Evolutionary conservation across 805 yeast genomes (phyloP).

Genomic region (Candida caryicola): DNA sequence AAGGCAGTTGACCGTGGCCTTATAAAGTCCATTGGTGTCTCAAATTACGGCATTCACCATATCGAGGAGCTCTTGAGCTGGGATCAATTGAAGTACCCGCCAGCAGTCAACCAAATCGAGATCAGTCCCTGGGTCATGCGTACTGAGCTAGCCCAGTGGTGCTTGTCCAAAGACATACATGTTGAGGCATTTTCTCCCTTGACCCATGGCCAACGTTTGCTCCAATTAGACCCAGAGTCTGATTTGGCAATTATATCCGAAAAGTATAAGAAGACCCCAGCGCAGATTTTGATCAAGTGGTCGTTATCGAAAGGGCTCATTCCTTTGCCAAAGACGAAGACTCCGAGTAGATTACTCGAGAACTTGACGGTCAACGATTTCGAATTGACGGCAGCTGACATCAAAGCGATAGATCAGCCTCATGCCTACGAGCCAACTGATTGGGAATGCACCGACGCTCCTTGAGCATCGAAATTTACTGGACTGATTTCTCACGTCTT

Average conservation of each 20-base stretch:
- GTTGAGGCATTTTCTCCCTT: conserved; percentile 41
- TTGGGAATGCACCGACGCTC: conserved; percentile 65
- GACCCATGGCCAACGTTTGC: conserved; percentile 32
- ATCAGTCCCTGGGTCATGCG: conserved; percentile 49
- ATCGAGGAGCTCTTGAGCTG: conserved; percentile 50
- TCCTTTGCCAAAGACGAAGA: conserved; percentile 34
- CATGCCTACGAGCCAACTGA: conserved; percentile 68
- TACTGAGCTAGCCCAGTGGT: conserved; percentile 32
- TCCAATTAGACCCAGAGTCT: conserved; percentile 21
- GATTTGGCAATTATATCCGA: conserved; percentile 27
- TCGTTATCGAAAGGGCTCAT: conserved; percentile 45
- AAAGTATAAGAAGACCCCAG: conserved; percentile 40
- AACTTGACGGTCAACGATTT: conserved; percentile 26
- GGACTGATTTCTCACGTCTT: too few species aligned
- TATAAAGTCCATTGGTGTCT: conserved; percentile 58
- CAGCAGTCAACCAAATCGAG: conserved; percentile 51
- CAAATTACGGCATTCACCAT: conserved; percentile 59
- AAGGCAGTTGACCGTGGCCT: conserved; percentile 51
- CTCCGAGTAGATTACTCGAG: conserved; percentile 19
- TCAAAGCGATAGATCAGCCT: conserved; percentile 26
- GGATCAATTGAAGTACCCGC: conserved; percentile 41
- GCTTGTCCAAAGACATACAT: conserved; percentile 22
- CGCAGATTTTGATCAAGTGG: conserved; percentile 50
- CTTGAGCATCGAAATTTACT: too few species aligned
- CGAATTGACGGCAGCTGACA: conserved; percentile 25